A percentile compares a stretch with the other conserved stretches of the same genome.
These are phyloP conservation scores for Microthlaspi erraticum DNA, from an alignment of 345 rosid species.

Conservation along the genomic window DNA sequence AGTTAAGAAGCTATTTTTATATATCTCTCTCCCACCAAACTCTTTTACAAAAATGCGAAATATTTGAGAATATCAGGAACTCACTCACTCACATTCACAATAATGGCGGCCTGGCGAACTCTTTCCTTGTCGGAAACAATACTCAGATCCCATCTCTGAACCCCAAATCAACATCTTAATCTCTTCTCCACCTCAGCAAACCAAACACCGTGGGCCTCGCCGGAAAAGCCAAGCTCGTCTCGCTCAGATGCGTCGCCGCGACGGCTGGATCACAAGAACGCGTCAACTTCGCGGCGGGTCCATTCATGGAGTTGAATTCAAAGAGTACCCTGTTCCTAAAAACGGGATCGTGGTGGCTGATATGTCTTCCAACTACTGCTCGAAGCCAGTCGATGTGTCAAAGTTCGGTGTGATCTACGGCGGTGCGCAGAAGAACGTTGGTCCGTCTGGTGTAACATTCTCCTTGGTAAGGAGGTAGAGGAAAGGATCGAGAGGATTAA, in stretches of 20 bases:
- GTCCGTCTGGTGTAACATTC: conserved; percentile 98
- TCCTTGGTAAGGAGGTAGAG: no score
- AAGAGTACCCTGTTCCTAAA: conserved; percentile 73
- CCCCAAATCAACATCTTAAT: conserved; percentile 41
- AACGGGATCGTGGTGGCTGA: conserved; percentile 81
- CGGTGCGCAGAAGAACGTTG: conserved; percentile 99
- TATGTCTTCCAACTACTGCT: conserved; percentile 96
- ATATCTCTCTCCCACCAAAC: conserved; percentile 30
- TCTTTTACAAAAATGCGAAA: background rate
- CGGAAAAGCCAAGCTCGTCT: conserved; percentile 37
- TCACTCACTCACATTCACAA: background rate
- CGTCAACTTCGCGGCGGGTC: conserved; percentile 95
- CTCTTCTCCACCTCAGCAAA: conserved; percentile 39
- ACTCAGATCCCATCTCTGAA: conserved; percentile 30
- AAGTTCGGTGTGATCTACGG: conserved; percentile 90
- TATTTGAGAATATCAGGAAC: background rate
- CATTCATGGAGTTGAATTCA: conserved; percentile 98
- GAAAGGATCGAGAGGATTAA: no score
- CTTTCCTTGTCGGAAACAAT: conserved; percentile 55
- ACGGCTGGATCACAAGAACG: conserved; percentile 54
- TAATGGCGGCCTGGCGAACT: conserved; percentile 53
- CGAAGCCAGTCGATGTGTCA: conserved; percentile 85
- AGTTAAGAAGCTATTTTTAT: background rate
- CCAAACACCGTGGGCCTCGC: conserved; percentile 39
- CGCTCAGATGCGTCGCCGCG: conserved; percentile 58